A percentile compares a stretch with the other conserved stretches of the same genome.
These are phyloP conservation scores for Leishmania major DNA, from an alignment of 208 protist genomes.

Conservation along the genomic window DNA sequence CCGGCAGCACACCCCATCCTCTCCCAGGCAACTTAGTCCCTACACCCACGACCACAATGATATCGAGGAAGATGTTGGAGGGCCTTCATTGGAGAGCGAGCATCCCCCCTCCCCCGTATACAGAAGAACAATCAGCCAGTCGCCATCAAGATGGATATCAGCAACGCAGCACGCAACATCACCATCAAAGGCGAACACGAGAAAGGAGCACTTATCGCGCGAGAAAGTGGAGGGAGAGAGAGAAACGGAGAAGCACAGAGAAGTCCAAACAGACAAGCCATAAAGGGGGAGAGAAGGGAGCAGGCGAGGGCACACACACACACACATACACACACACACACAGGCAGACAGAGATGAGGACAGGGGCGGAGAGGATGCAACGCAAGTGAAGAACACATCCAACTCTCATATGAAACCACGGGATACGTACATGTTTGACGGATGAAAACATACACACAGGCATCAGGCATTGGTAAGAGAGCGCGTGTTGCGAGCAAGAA, in stretches of 20 bases:
- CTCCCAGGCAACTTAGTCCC: too few relatives aligned
- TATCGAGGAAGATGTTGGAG: too few relatives aligned
- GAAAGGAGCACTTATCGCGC: neutral
- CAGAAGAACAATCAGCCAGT: too few relatives aligned
- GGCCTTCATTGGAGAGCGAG: too few relatives aligned
- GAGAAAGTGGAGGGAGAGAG: neutral
- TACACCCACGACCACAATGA: too few relatives aligned
- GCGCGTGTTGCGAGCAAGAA: neutral
- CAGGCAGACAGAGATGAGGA: neutral
- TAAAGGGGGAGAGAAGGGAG: too few relatives aligned
- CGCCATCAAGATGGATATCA: neutral
- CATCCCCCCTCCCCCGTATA: too few relatives aligned
- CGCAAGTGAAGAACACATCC: neutral
- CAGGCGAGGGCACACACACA: too few relatives aligned
- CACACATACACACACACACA: neutral
- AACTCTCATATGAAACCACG: neutral
- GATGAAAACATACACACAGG: neutral
- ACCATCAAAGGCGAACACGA: neutral
- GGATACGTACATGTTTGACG: neutral
- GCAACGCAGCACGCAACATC: neutral
- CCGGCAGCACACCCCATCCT: too few relatives aligned
- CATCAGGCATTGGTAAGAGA: neutral
- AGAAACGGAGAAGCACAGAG: neutral
- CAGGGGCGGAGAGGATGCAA: neutral
- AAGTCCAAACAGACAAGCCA: too few relatives aligned